Evolutionary conservation across 176 grass and related monocot species (phyloP).

Genomic region (Aegilops speltoides): DNA sequence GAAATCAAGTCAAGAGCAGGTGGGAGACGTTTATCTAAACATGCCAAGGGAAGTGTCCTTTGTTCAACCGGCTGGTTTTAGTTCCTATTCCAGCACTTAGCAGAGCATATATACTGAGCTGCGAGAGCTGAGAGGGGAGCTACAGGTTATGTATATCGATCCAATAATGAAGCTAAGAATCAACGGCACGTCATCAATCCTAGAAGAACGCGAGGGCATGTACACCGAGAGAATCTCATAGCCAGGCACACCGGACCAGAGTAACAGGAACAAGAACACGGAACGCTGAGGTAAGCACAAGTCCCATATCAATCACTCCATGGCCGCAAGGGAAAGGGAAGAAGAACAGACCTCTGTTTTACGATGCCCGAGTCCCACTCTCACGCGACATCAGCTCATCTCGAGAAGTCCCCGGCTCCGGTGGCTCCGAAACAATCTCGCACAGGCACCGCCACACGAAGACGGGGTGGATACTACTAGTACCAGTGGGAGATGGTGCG

Average conservation of each 20-base stretch:
- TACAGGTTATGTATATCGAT: neutral
- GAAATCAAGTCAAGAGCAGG: neutral
- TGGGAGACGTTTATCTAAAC: neutral
- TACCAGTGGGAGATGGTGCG: neutral
- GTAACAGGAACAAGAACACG: too few relatives aligned
- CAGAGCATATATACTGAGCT: neutral
- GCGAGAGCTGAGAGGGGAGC: neutral
- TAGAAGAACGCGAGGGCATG: too few relatives aligned
- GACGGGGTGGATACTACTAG: neutral
- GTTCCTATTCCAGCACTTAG: neutral
- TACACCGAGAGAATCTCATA: too few relatives aligned
- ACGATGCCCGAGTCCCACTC: neutral
- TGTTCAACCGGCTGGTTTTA: neutral
- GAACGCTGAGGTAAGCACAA: too few relatives aligned
- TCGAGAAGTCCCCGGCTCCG: neutral
- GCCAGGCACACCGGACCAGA: too few relatives aligned
- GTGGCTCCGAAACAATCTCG: neutral
- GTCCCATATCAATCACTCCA: too few relatives aligned
- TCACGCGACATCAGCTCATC: neutral
- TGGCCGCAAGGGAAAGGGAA: neutral
- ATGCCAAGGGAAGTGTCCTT: neutral
- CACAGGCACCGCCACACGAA: neutral
- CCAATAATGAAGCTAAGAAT: too few relatives aligned
- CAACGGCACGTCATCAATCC: too few relatives aligned
- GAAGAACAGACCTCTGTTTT: conserved; percentile 11